Evolutionary conservation across 139 green algal genomes (phyloP), one percentile per base, ranked within the genome.

Genomic region (Chlamydomonas eustigma): DNA sequence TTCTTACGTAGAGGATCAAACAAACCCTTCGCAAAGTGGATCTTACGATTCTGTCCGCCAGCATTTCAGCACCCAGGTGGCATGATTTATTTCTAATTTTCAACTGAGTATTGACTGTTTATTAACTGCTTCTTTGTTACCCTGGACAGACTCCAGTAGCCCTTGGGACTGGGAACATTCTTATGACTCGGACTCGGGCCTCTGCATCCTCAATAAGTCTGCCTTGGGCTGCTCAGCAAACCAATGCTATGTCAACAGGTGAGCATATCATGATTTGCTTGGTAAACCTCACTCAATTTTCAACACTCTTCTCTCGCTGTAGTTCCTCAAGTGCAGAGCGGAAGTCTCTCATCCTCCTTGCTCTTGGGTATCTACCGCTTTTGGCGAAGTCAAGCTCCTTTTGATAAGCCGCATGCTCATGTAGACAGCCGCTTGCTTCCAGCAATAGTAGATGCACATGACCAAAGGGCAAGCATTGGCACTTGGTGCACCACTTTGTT

Each of bases 281-380:
- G 8, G 6, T 51, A 25, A 50, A 12, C 32, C 63, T 66, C 30
- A 12, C 2, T 5, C 24, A 51, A 34, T 75, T 37, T 22, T 75
- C 37, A 38, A 38, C 28, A 6, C 65, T 72, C 30, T 6, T 75
- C 4, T 75, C 37, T 12, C 4, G 3, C 12, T 37, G 76, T 73
- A 85, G 77, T 39, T 37, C 39, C 74, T 3, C 70, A 86, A 34
- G 81, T 83, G 50, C 77, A 81, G 70, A 77, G 63, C n/a, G 81
- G 81, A 5, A 50, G 77, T 5, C 5, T 74, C 5, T 64, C 77
- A 24, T 83, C 77, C 74, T 86, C 81, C 25, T 3, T 80, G 75
- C 71, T 86, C 37, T 50, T 81, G 4, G 81, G 81, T 71, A 68
- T 86, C 36, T 86, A 79, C 64, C 78, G 78, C 63, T 86, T 86